Evolutionary conservation across 2,329 filamentous ascomycete species (phyloP), one percentile per base, ranked within the genome.

Genomic region (Ceratocystis cubensis): DNA sequence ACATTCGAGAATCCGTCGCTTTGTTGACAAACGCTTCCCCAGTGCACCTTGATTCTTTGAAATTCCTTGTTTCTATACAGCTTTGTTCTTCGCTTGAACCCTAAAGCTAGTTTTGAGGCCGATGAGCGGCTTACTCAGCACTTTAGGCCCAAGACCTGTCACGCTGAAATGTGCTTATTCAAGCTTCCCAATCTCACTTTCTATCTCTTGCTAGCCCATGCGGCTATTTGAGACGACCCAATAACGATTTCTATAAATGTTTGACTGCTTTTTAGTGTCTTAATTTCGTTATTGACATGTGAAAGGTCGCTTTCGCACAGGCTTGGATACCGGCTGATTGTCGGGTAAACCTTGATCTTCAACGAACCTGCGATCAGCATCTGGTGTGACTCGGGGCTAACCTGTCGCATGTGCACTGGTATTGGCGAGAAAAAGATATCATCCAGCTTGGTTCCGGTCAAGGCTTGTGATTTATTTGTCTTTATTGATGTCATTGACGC

Each of bases 1-100:
- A 66, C 41, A 57, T 66, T 66, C 64, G 56, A 59, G 64, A 66
- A 66, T 66, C 56, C 28, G 17, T 63, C 57, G 65, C 65, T 50
- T 61, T 44, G 20, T 48, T 33, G 41, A 33, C 44, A 6, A 13
- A 44, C 15, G 28, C 57, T 53, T 53, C 22, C 22, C 10, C 28
- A 7, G 28, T 56, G 6, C 37, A 46, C 22, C n/a, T 22, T 20
- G 48, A 50, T 62, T 63, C 33, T 53, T 66, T 37, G 46, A 46
- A 66, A 66, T 57, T 37, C 6, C 56, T 33, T n/a, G n/a, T 17
- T 8, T 10, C n/a, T 53, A 4, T 50, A n/a, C 17, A n/a, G 17
- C 28, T 17, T 17, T 33, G 28, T 17, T 15, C 28, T 8, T 7
- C 5, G 13, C 56, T 20, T 8, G 17, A 59, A 59, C 56, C 56